phyloP scores from a whole-genome alignment of 176 grass and related monocot species.

The Leersia perrieri region DNA sequence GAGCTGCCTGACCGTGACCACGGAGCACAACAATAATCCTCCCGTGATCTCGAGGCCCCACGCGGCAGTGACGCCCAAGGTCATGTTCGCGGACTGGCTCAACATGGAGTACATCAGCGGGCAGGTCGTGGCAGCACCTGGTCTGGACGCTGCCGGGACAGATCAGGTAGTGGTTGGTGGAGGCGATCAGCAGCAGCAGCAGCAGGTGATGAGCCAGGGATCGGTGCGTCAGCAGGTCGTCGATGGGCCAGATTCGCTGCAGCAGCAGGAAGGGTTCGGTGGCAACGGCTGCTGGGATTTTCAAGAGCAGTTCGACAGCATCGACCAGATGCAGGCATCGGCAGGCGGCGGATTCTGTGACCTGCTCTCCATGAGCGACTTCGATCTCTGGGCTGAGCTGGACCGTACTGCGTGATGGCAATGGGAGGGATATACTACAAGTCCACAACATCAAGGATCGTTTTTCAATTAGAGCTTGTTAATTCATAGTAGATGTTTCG shows the following conservation, averaged over 20 bases:
- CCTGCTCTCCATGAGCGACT: constrained; percentile 52
- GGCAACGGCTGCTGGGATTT: constrained; percentile 54
- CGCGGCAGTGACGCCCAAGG: constrained; percentile 53
- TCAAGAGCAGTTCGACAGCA: constrained; percentile 52
- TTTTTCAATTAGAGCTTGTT: constrained; percentile 3
- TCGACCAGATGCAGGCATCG: constrained; percentile 37
- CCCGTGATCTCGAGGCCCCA: constrained; percentile 8
- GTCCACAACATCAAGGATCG: background rate
- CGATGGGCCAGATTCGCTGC: constrained; percentile 41
- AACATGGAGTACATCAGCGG: constrained; percentile 43
- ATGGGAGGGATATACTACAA: too few relatives aligned
- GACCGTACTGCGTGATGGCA: background rate
- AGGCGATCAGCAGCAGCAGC: constrained; percentile 24
- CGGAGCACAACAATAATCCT: background rate
- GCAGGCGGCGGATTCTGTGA: constrained; percentile 45
- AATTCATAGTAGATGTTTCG: constrained; percentile 13
- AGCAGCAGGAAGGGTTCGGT: constrained; percentile 53
- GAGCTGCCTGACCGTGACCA: constrained; percentile 49
- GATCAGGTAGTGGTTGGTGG: background rate
- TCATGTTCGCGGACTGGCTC: constrained; percentile 94
- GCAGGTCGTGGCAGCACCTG: constrained; percentile 31
- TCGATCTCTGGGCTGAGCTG: constrained; percentile 46
- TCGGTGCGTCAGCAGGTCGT: constrained; percentile 35
- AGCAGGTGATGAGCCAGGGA: constrained; percentile 28
- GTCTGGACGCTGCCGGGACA: constrained; percentile 27